Evolutionary conservation across 129 eudicot species (phyloP), one percentile per base, ranked within the genome.

Genomic region (Chrysanthemum makinoi): DNA sequence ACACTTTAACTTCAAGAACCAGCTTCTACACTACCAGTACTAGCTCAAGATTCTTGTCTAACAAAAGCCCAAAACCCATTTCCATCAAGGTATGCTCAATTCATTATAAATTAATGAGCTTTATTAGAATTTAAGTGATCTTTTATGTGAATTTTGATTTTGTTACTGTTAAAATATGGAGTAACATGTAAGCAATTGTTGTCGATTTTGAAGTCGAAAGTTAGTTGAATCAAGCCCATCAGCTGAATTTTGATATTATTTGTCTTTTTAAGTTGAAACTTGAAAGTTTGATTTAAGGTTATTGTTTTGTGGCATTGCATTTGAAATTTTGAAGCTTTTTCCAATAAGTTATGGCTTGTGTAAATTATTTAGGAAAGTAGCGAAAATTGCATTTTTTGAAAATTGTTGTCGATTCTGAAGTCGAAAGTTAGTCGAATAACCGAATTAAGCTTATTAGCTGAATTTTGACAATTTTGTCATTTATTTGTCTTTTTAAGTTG

Each of bases 31-130:
- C 20, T n/a, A 72, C 24, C 73, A 64, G 49, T 39, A 70, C 63
- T 69, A 68, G 59, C 75, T 72, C 85, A 30, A 70, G 1, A 49
- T 67, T 58, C 14, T 59, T 51, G 69, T 53, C 72, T 0, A 63
- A 8, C 44, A 60, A 59, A 52, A 57, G 7, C 51, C 55, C 28
- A 24, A 59, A 58, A 47, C 62, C 10, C 51, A 51, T 76, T n/a
- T 50, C 75, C 77, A 84, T 89, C 77, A 52, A 51, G 85, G 92
- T 84, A 35, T 82, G 4, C 30, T 28, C 3, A 35, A 5, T 35
- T 66, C 33, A 10, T 24, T 28, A 53, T 8, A 13, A 14, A 33
- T 44, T 33, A 33, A 2, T 52, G 7, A 33, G 1, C 43, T 33
- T 33, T 33, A 33, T 30, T 74, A 43, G 1, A 53, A 43, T 65